phyloP scores from a whole-genome alignment of 176 grass and related monocot species.

The Bonia amplexicaulis region DNA sequence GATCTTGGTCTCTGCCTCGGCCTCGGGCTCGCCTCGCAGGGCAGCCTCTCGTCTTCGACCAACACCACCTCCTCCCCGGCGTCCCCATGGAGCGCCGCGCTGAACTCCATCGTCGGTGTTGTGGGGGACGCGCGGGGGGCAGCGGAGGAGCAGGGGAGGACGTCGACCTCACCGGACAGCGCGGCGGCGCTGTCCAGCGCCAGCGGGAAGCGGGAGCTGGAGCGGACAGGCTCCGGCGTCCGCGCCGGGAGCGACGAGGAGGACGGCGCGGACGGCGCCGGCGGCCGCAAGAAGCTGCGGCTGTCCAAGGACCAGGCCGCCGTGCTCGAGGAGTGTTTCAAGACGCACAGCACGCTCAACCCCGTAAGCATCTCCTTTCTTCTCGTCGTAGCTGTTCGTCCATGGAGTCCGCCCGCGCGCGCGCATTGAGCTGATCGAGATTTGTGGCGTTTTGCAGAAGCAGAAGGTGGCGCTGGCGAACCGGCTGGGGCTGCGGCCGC shows the following conservation, averaged over 20 bases:
- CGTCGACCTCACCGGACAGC: conserved; percentile 76
- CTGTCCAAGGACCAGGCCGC: conserved; percentile 91
- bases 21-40: conserved; percentile 52
- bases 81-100: conserved; percentile 31
- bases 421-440: not conserved
- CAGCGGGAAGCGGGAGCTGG: conserved; percentile 38
- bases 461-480: conserved; percentile 76
- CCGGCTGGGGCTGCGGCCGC: conserved; percentile 59
- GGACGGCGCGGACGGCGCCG: conserved; percentile 55
- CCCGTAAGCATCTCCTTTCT: conserved; percentile 25
- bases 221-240: conserved; percentile 38
- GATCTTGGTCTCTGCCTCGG: conserved; percentile 60
- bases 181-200: conserved; percentile 48
- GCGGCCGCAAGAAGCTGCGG: conserved; percentile 74
- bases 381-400: not conserved
- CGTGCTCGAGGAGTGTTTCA: conserved; percentile 94
- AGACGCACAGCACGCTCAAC: conserved; percentile 96
- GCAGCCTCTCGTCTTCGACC: conserved; percentile 49
- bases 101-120: conserved; percentile 25
- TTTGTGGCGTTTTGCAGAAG: conserved; percentile 30
- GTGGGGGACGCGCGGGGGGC: not conserved
- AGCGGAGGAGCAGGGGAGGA: conserved; percentile 9
- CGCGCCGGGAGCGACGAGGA: conserved; percentile 58
- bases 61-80: conserved; percentile 23
- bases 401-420: not conserved